Evolutionary conservation across 2,329 filamentous ascomycete genomes (phyloP).

Genomic region (Neurospora sp.): DNA sequence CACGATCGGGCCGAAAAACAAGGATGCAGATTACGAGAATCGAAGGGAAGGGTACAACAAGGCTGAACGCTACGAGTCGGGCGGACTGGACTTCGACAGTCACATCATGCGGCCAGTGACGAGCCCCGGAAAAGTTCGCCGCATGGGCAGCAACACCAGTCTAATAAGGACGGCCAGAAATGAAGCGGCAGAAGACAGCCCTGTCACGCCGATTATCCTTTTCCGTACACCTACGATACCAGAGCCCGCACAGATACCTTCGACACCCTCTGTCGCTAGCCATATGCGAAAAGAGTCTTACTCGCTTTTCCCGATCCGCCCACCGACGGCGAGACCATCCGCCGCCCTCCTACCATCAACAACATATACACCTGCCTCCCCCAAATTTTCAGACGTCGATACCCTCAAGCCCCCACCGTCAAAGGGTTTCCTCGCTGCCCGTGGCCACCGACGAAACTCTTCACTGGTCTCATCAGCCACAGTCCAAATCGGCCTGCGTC

Average conservation of each 20-base stretch:
- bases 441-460: slow-evolving; percentile 45
- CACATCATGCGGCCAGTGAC: slow-evolving; percentile 27
- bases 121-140: slow-evolving; percentile 20
- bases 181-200: slow-evolving; percentile 21
- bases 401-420: slow-evolving; percentile 34
- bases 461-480: slow-evolving; percentile 57
- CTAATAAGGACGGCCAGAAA: slow-evolving; percentile 24
- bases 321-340: slow-evolving; percentile 21
- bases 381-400: slow-evolving; percentile 15
- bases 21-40: slow-evolving; percentile 35
- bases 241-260: slow-evolving; percentile 21
- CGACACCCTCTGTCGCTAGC: slow-evolving; percentile 13
- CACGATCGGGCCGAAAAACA: slow-evolving; percentile 40
- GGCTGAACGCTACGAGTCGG: slow-evolving; percentile 24
- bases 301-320: slow-evolving; percentile 28
- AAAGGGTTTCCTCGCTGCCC: slow-evolving; percentile 29
- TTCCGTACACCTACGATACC: slow-evolving; percentile 18
- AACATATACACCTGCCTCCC: slow-evolving; percentile 29
- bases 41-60: slow-evolving; percentile 31
- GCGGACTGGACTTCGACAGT: slow-evolving; percentile 19
- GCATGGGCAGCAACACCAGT: slow-evolving; percentile 26
- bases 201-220: slow-evolving; percentile 7
- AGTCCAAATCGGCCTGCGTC: slow-evolving; percentile 59
- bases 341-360: slow-evolving; percentile 35
- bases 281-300: slow-evolving; percentile 29